Evolutionary conservation across 805 yeast species (phyloP), one percentile per base, ranked within the genome.

Genomic region (Saturnispora galanensis): DNA sequence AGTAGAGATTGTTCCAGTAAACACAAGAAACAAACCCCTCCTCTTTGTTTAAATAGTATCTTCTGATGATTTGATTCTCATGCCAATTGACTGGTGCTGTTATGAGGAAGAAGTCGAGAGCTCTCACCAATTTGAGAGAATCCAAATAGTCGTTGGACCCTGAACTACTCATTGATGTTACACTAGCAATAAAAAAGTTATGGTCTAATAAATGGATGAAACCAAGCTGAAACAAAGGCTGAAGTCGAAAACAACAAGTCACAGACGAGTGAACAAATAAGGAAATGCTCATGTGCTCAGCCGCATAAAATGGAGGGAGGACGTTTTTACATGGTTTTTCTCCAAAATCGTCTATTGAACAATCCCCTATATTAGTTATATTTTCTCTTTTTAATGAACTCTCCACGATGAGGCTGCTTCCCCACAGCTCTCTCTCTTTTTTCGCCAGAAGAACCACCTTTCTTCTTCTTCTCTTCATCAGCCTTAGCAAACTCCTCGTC

Each of bases 31-130:
- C 87, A 52, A 90, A 87, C 3, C 90, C 93, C 60, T 89, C 96
- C 47, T 85, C 94, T 50, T 82, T 84, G 54, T 87, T 88, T 41
- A 90, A 65, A 58, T 81, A 83, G 62, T 86, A 90, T 44, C 96
- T 69, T 57, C 95, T 72, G 40, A 93, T 84, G 38, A 86, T 81
- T 60, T 90, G 96, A 53, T 82, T 80, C 48, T 79, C 84, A 57
- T 80, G 87, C 95, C 97, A 90, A 56, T 82, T 84, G 4, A 93
- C 90, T 0, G 98, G 97, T 0, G 97, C 97, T 0, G 96, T 86
- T 2, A 87, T 85, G 38, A 90, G 66, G 56, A 90, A 90, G 64
- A 82, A 82, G 66, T 87, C 86, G 52, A 89, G 64, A 56, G 84
- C 93, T 51, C 83, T 88, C 18, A 83, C 79, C 81, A 8, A 94